Evolutionary conservation across 305 asterid genomes (phyloP), one percentile per base, ranked within the genome.

Genomic region (Salvia sclarea): DNA sequence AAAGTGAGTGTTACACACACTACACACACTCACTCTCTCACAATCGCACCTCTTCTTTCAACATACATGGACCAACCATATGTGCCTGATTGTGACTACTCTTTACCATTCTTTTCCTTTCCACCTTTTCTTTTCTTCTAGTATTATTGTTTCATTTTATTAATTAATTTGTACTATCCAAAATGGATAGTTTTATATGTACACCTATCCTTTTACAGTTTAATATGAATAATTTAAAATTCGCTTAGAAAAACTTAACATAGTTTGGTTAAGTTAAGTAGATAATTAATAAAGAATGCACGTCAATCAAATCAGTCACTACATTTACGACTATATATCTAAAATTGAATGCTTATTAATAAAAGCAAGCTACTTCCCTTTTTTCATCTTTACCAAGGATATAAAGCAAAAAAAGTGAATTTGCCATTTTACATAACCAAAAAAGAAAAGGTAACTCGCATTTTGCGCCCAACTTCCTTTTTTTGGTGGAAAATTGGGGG

Each of bases 31-130:
- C 60, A 69, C 31, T 58, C 80, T 7, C 76, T 58, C 65, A 53
- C 80, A 54, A 56, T 52, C 38, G 55, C 70, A 66, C 64, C 58
- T 69, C 75, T 70, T 64, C 47, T 68, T 70, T 64, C 68, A 57
- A 48, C 81, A 59, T 61, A 79, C 80, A 81, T 81, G 72, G 67
- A 62, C 78, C 75, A 72, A 66, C 78, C 73, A 74, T 52, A 61
- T 79, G n/a, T 75, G 69, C 69, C 71, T 72, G 84, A 81, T 81
- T 54, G 83, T 60, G 84, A 84, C 89, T 61, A 73, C 84, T 70
- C 84, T 18, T 66, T 30, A 4, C 61, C 24, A 22, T 57, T 64
- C 61, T 16, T 65, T 72, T 37, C 59, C 31, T 12, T 11, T 8
- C 2, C 0, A 6, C 2, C 3, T 48, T 21, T 21, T 14, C 5